Base-by-base conservation (phyloP, 2,329 filamentous ascomycete species). In the Dactylella cylindrospora region DNA sequence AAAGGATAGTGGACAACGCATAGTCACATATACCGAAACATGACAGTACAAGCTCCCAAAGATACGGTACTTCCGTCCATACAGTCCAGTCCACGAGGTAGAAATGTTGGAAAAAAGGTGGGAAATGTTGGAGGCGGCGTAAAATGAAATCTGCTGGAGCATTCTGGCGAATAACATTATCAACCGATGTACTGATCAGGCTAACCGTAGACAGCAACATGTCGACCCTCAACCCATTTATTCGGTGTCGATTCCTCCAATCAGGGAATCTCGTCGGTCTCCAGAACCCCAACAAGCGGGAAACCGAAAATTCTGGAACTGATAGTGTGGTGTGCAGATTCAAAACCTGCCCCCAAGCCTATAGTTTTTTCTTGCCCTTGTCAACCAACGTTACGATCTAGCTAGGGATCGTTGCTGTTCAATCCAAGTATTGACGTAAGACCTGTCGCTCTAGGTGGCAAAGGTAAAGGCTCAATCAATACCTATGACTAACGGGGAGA, bases 301-400 rank as follows among this genome's bases (percentile, higher is more conserved):
- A 54, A 53, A 49, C 57, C 57, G 57, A 62, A 62, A 62, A 62
- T 62, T 62, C 49, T 62, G 57, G 57, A 62, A 61, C 32, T 28
- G 40, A 36, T 36, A 33, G 52, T 57, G 44, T 49, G 52, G 35
- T 36, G 19, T 40, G 9, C 36, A 36, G 26, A 3, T 19, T 15
- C 19, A 9, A 17, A 10, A 23, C 3, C 23, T 40, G 35, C 23
- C 19, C 36, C 19, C 36, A 23, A 40, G 23, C 17, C 17, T 40
- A n/a, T n/a, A n/a, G 36, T 23, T 40, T 23, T 19, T 40, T 8
- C 36, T 23, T 23, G 36, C 36, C n/a, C n/a, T n/a, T n/a, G n/a
- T n/a, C n/a, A n/a, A n/a, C n/a, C n/a, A n/a, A n/a, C n/a, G n/a
- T n/a, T n/a, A n/a, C 36, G 36, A 40, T 40, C 12, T 23, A n/a